phyloP scores from a whole-genome alignment of 2,329 filamentous ascomycete species.

The Colletotrichum zoysiae region DNA sequence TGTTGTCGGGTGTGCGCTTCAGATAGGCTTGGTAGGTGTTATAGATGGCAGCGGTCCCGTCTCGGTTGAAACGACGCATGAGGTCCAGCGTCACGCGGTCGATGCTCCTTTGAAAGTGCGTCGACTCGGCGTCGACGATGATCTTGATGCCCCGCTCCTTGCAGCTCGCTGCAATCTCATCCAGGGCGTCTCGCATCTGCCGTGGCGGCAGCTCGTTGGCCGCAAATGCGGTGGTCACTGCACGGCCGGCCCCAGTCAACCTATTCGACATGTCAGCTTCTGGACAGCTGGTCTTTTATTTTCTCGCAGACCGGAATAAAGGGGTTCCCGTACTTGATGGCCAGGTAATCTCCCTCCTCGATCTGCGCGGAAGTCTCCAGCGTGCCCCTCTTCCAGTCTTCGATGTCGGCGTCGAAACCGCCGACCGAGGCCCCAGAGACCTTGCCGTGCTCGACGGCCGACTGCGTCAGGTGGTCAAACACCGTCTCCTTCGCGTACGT shows the following conservation, averaged over 20 bases:
- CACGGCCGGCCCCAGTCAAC: slow-evolving; percentile 57
- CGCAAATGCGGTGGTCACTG: slow-evolving; percentile 54
- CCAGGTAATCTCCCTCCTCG: slow-evolving; percentile 52
- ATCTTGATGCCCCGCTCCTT: slow-evolving; percentile 56
- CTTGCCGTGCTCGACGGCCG: slow-evolving; percentile 32
- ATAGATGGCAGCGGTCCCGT: slow-evolving; percentile 53
- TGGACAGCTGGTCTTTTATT: neutral
- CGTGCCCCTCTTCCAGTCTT: slow-evolving; percentile 52
- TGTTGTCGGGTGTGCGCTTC: slow-evolving; percentile 57
- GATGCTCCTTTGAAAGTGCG: slow-evolving; percentile 58
- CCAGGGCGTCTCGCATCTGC: slow-evolving; percentile 57
- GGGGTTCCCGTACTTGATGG: slow-evolving; percentile 53
- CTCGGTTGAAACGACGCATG: slow-evolving; percentile 55
- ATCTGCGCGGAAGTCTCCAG: slow-evolving; percentile 50
- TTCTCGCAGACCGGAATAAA: too few relatives aligned
- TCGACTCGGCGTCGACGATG: slow-evolving; percentile 61
- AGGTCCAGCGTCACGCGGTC: slow-evolving; percentile 50
- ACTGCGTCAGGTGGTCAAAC: slow-evolving; percentile 53
- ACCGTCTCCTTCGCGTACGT: slow-evolving; percentile 64
- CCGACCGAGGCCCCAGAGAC: slow-evolving; percentile 4
- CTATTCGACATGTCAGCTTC: slow-evolving; percentile 43
- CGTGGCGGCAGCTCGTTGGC: slow-evolving; percentile 51
- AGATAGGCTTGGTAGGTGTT: slow-evolving; percentile 71
- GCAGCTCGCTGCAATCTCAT: slow-evolving; percentile 55
- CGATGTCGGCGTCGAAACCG: slow-evolving; percentile 49